These are phyloP conservation scores for Ogataea paraovalis DNA, from an alignment of 805 yeast genomes.

Conservation along the genomic window DNA sequence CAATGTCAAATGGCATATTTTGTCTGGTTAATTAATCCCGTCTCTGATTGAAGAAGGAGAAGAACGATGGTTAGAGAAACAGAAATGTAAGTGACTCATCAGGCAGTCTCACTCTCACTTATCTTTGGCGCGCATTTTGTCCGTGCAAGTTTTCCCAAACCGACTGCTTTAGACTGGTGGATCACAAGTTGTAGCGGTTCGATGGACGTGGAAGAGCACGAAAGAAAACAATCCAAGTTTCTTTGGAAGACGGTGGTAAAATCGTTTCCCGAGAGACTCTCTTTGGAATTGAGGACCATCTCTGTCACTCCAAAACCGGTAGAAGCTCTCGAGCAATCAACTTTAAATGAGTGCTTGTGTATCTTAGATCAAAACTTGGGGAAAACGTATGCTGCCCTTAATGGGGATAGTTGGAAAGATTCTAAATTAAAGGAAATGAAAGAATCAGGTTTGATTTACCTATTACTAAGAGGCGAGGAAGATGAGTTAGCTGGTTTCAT, in stretches of 20 bases:
- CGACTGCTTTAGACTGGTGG: no score
- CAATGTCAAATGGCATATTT: slow-evolving; percentile 42
- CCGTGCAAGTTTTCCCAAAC: no score
- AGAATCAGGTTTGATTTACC: slow-evolving; percentile 44
- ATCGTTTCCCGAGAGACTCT: neutral
- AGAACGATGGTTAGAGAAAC: no score
- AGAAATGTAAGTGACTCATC: no score
- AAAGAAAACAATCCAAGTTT: neutral
- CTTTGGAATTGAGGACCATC: neutral
- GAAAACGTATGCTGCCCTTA: slow-evolving; percentile 17
- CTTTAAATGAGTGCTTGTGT: slow-evolving; percentile 12
- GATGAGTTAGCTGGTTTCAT: slow-evolving; percentile 39
- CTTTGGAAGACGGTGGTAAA: neutral
- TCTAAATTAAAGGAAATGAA: slow-evolving; percentile 43
- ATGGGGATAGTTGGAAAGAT: slow-evolving; percentile 39
- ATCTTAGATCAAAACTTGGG: slow-evolving; percentile 28
- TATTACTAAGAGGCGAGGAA: slow-evolving; percentile 25
- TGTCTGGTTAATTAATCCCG: no score
- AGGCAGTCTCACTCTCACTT: no score
- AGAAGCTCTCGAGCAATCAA: neutral
- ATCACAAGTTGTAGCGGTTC: no score
- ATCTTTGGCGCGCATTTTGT: no score
- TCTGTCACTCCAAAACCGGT: neutral
- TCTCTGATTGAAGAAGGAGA: no score
- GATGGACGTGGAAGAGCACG: neutral